Evolutionary conservation across 192 early-diverging fungal genomes (phyloP), one percentile per base, ranked within the genome.

Genomic region (Coemansia sp.): DNA sequence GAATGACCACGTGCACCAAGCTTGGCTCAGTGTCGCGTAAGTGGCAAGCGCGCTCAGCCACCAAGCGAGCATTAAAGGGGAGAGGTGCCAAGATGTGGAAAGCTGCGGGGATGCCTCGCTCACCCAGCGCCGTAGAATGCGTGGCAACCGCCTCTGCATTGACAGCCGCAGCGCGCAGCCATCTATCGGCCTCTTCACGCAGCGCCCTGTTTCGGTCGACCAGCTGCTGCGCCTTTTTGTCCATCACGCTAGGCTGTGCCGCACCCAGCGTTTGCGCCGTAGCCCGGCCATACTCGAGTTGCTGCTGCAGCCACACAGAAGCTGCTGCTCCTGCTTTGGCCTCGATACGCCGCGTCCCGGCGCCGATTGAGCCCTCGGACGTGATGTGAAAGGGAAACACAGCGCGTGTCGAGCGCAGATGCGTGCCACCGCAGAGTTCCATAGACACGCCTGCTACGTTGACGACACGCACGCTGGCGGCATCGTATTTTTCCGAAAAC

Each of bases 351-450:
- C 97, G 89, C 38, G 97, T 94, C 58, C 97, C 97, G 84, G 97
- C 95, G 72, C 94, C 93, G 69, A 99, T 92, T 64, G 91, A 92
- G 29, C 84, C 70, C 72, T 99, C 97, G 66, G 95, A 90, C 32
- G 95, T 75, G 59, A 98, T 89, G 34, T 87, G 86, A 74, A 96
- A 90, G 39, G 88, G 85, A 80, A 92, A 96, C 67, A 98, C 96
- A 27, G 93, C 93, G 1, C 91, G 86, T 0, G 97, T 97, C 75
- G 88, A 87, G 38, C 83, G 86, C 73, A 98, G 90, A 68, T 99
- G 97, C 21, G 96, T 98, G 66, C 97, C 97, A 75, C 97, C 94
- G 76, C 97, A 99, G 74, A 99, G 94, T 76, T 99, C 97, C 67
- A 95, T 85, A 37, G 93, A 94, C 45, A 87, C 85, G n/a, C 85